Evolutionary conservation across 306 rosid genomes (phyloP).

Genomic region (Prunus persica): DNA sequence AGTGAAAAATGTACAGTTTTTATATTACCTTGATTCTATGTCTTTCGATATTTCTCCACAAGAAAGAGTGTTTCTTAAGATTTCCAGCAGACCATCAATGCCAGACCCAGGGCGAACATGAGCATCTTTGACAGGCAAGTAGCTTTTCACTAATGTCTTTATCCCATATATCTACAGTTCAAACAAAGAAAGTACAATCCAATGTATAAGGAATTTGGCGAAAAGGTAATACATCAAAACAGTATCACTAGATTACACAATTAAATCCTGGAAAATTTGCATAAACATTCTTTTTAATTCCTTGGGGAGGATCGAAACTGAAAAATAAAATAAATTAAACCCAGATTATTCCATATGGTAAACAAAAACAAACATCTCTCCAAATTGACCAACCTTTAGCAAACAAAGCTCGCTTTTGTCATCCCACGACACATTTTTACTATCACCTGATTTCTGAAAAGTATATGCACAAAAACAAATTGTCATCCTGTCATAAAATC

Average conservation of each 20-base stretch:
- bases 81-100: constrained; percentile 65
- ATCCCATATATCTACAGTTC: constrained; percentile 74
- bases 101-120: constrained; percentile 63
- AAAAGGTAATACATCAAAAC: not conserved
- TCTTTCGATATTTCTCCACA: constrained; percentile 86
- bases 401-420: constrained; percentile 78
- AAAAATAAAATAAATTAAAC: not conserved
- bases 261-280: not conserved
- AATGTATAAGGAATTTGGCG: not conserved
- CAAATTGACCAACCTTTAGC: constrained; percentile 66
- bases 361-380: constrained; percentile 15
- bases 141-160: constrained; percentile 88
- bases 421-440: constrained; percentile 59
- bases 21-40: constrained; percentile 67
- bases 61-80: constrained; percentile 65
- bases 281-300: not conserved
- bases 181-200: not conserved
- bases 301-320: not conserved
- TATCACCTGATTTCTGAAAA: constrained; percentile 71
- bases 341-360: not conserved
- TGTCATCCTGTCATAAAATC: constrained; percentile 23
- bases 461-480: constrained; percentile 27
- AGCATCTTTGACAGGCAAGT: constrained; percentile 92
- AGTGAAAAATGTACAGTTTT: not conserved
- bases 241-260: constrained; percentile 1